Evolutionary conservation across 495 filamentous ascomycete genomes (phyloP).

Genomic region (Neurospora sp.): DNA sequence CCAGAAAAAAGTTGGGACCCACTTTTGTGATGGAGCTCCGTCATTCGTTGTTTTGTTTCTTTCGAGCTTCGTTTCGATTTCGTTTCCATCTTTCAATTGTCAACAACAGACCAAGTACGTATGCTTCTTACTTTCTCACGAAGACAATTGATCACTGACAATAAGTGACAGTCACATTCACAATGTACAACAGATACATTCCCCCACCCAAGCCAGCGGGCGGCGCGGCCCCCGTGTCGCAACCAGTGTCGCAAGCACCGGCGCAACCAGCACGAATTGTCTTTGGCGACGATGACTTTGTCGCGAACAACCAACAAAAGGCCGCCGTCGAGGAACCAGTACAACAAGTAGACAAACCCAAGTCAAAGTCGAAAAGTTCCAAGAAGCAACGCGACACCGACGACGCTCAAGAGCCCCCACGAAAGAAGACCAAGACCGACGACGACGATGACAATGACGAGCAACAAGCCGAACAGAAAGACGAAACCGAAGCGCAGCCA

Average conservation of each 20-base stretch:
- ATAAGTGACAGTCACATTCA: not conserved
- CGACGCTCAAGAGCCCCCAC: not conserved
- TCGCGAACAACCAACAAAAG: slow-evolving; percentile 9
- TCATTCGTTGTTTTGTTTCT: not conserved
- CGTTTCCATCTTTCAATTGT: too few species aligned
- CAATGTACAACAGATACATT: slow-evolving; percentile 35
- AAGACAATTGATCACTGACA: not conserved
- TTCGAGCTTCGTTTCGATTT: too few species aligned
- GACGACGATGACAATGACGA: not conserved
- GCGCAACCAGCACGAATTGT: slow-evolving; percentile 17
- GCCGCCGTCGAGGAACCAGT: not conserved
- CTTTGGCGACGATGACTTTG: slow-evolving; percentile 19
- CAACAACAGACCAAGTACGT: too few species aligned
- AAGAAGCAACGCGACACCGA: slow-evolving; percentile 9
- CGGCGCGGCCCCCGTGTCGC: not conserved
- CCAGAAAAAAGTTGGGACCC: slow-evolving; percentile 9
- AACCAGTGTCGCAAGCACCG: not conserved
- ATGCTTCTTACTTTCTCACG: too few species aligned
- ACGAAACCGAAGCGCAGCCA: not conserved
- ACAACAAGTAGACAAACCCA: slow-evolving; percentile 5
- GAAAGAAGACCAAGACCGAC: slow-evolving; percentile 5
- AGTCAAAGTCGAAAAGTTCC: slow-evolving; percentile 18
- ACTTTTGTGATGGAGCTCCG: not conserved
- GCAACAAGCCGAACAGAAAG: not conserved
- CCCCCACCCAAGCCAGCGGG: slow-evolving; percentile 23